Evolutionary conservation across 345 rosid species (phyloP), one percentile per base, ranked within the genome.

Genomic region (Rhodamnia argentea): DNA sequence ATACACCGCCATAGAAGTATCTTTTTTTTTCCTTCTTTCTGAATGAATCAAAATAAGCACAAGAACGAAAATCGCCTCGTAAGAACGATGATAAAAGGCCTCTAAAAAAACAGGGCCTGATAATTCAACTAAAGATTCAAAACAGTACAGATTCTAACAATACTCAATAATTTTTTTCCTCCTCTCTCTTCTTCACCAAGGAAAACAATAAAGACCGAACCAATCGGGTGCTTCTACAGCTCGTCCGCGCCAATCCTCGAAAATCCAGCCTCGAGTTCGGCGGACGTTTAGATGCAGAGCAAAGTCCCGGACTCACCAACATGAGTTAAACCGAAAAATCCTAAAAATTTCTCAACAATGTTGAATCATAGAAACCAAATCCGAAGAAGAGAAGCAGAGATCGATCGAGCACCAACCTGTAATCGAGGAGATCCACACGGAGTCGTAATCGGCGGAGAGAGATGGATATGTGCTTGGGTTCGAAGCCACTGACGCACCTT

Each of bases 1-100:
- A 94, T 96, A 95, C 55, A 98, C 98, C 88, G 99, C 98, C 99
- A 98, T 97, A 85, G 32, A 84, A 84, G 51, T 84, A 29, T 50
- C 24, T 51, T 60, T 59, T 82, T n/a, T 60, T 88, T n/a, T 64
- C 85, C 40, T 84, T 87, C 85, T 85, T 87, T 85, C 86, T 70
- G 78, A 70, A 70, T 70, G 78, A 70, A 70, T 70, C 78, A 70
- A 70, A 70, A 70, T 70, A 70, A 32, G 82, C 51, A 56, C 76
- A 86, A 86, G 47, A 82, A 87, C 37, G 86, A 87, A 87, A 82
- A 83, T 74, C 83, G 83, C 74, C 86, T 56, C 57, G 50, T 51
- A 84, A 52, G 70, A 56, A 76, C 54, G 42, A 83, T 37, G 51
- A 82, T 53, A 51, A 58, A 86, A 86, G 84, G 81, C 84, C 87